Evolutionary conservation across 148 eudicot species (phyloP), one percentile per base, ranked within the genome.

Genomic region (Dysphania ambrosioides): DNA sequence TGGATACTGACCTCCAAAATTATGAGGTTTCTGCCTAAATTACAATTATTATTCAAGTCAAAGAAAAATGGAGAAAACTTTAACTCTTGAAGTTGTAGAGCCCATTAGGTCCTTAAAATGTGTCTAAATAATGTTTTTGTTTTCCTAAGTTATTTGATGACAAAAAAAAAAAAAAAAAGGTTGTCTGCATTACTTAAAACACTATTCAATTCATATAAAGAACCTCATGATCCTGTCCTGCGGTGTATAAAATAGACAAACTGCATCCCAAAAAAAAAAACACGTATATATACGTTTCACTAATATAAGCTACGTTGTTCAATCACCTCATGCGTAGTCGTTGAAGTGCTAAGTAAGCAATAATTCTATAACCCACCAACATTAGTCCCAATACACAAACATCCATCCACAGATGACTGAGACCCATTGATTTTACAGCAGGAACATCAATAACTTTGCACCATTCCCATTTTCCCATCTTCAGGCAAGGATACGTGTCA

Each of bases 341-440:
- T 59, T 83, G 87, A 72, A 96, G 83, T 51, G 99, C 99, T 38
- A 92, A 77, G 82, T 96, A 96, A 59, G 97, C 99, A 67, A 91
- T 42, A 24, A 96, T 72, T 75, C 97, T 86, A 79, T 96, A 96
- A 34, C 91, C 97, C 26, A 96, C 85, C 78, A 96, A 85, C 99
- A 96, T 96, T 7, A 92, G 68, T 11, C 89, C 91, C 93, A 96
- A 75, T 6, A 83, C 61, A 26, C 74, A 83, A 66, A 92, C 86
- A 80, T 96, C 99, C 13, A 85, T 23, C 90, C 97, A 88, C 73
- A 89, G 66, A 79, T 89, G 66, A 40, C 36, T 80, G 29, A 96
- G 74, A n/a, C 97, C 99, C 76, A 96, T 84, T 6, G 97, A 84
- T 71, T 77, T 87, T 23, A 92, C 82, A 0, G 87, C 85, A 9